Conservation (phyloP, 306 rosid genomes). For the Trifolium pratense region DNA sequence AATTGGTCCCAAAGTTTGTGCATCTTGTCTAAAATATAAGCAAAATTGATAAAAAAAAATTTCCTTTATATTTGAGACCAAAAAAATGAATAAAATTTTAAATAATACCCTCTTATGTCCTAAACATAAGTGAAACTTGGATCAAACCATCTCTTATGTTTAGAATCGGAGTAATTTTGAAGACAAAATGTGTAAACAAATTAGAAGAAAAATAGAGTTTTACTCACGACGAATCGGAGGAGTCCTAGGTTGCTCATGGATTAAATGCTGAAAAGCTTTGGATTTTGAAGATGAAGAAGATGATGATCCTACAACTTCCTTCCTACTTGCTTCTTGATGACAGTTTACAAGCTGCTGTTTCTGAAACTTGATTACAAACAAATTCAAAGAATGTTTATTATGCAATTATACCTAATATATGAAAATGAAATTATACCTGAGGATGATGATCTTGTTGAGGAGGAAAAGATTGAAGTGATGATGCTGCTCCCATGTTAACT, state of each 20-base stretch:
- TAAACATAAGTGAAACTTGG: too few species aligned
- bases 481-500: constrained; percentile 70
- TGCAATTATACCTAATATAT: too few species aligned
- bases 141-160: too few species aligned
- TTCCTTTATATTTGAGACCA: too few species aligned
- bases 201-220: constrained; percentile 1
- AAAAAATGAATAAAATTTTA: too few species aligned
- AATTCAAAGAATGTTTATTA: too few species aligned
- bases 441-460: constrained; percentile 58
- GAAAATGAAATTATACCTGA: constrained; percentile 49
- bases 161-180: neutral
- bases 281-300: constrained; percentile 78
- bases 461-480: constrained; percentile 70
- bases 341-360: constrained; percentile 58
- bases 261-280: constrained; percentile 59
- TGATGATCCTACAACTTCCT: constrained; percentile 49
- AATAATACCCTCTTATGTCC: too few species aligned
- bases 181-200: neutral
- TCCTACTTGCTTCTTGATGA: constrained; percentile 63
- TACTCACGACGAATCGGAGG: constrained; percentile 93
- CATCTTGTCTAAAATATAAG: neutral
- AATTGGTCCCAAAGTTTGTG: too few species aligned
- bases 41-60: neutral
- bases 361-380: constrained; percentile 39
- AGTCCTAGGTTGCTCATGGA: constrained; percentile 72